Evolutionary conservation across 371 early-diverging fungal genomes (phyloP).

Genomic region (Funneliformis caledonium): DNA sequence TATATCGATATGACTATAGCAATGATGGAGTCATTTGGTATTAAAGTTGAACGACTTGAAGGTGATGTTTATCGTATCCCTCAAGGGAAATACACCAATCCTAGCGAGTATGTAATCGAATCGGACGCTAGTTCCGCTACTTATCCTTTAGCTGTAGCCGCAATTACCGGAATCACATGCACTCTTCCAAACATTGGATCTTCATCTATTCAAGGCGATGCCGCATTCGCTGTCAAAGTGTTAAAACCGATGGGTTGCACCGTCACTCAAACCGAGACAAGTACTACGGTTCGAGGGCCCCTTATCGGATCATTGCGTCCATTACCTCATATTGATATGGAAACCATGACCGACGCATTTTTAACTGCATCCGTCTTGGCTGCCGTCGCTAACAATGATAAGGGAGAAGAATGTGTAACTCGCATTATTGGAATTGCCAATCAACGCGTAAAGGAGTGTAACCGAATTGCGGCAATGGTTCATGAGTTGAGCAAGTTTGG

Average conservation of each 20-base stretch:
- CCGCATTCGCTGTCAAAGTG: constrained; percentile 91
- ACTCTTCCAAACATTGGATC: constrained; percentile 93
- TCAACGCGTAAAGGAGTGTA: constrained; percentile 98
- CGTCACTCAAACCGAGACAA: constrained; percentile 84
- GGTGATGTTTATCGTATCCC: constrained; percentile 87
- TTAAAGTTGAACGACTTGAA: constrained; percentile 74
- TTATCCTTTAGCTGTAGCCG: constrained; percentile 97
- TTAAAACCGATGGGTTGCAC: constrained; percentile 89
- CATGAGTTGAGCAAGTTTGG: constrained; percentile 91
- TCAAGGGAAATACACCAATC: constrained; percentile 77
- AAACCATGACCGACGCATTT: constrained; percentile 98
- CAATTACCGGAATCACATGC: constrained; percentile 88
- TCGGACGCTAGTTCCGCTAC: constrained; percentile 97
- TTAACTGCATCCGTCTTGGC: constrained; percentile 94
- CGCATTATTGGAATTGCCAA: constrained; percentile 95
- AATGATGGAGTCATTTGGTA: constrained; percentile 96
- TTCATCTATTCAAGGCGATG: constrained; percentile 89
- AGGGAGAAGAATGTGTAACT: constrained; percentile 64
- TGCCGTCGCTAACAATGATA: constrained; percentile 72
- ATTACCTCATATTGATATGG: constrained; percentile 92
- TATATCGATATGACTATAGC: constrained; percentile 98
- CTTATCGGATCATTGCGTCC: constrained; percentile 72
- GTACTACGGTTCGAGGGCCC: constrained; percentile 93
- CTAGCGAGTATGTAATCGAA: constrained; percentile 86
- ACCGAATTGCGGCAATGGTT: constrained; percentile 96